phyloP scores from a whole-genome alignment of 2,329 filamentous ascomycete genomes.

The Fusarium chaquense region DNA sequence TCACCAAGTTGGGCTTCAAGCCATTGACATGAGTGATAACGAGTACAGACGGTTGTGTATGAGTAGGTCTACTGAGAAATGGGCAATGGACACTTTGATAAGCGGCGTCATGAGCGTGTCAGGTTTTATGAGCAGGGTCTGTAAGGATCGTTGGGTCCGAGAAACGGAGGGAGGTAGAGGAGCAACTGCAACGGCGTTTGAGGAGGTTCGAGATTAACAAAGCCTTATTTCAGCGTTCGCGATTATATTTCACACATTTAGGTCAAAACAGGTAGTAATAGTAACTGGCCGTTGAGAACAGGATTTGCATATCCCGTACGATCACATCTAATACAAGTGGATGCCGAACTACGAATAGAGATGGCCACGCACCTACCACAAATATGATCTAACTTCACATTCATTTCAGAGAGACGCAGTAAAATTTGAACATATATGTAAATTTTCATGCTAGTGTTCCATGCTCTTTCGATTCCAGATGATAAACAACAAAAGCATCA shows the following conservation, averaged over 20 bases:
- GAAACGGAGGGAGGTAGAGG: background rate
- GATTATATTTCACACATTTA: background rate
- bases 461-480: constrained; percentile 47
- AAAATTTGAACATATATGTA: constrained; percentile 42
- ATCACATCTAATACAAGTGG: background rate
- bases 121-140: constrained; percentile 4
- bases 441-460: constrained; percentile 43
- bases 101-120: constrained; percentile 28
- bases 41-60: background rate
- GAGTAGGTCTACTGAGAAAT: background rate
- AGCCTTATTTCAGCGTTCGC: background rate
- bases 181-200: constrained; percentile 19
- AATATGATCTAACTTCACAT: background rate
- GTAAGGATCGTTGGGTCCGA: background rate
- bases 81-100: constrained; percentile 17
- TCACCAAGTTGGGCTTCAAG: constrained; percentile 74
- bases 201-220: constrained; percentile 7
- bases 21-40: constrained; percentile 42
- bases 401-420: background rate
- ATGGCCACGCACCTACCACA: background rate
- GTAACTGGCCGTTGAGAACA: background rate
- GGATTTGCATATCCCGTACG: no score
- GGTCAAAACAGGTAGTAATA: background rate
- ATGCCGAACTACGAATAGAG: no score
- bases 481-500: constrained; percentile 47